These are phyloP conservation scores for Conticribra guillardii DNA, from an alignment of 108 stramenopile species.

Conservation along the genomic window DNA sequence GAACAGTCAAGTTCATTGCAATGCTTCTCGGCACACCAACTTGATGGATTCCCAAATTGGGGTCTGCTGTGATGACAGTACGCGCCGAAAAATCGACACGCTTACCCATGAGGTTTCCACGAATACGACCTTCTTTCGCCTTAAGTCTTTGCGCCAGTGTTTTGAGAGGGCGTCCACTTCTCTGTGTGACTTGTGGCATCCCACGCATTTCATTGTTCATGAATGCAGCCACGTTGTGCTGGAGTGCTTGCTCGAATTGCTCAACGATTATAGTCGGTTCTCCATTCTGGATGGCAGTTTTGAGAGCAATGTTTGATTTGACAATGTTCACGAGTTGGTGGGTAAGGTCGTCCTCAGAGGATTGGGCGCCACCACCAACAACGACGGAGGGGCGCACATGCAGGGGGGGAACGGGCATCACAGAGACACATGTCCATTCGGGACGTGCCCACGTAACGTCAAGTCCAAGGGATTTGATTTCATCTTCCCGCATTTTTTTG, in stretches of 20 bases:
- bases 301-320: conserved; percentile 93
- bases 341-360: conserved; percentile 97
- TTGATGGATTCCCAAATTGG: conserved; percentile 98
- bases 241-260: conserved; percentile 95
- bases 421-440: conserved; percentile 96
- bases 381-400: conserved; percentile 97
- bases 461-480: conserved; percentile 88
- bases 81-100: conserved; percentile 99
- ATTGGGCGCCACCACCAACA: conserved; percentile 73
- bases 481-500: conserved; percentile 93
- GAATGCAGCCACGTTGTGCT: conserved; percentile 93
- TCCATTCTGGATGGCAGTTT: conserved; percentile 88
- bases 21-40: conserved; percentile 97
- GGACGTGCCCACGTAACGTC: conserved; percentile 93
- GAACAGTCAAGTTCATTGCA: conserved; percentile 97
- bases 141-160: conserved; percentile 94
- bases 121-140: conserved; percentile 98
- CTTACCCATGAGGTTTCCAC: conserved; percentile 99
- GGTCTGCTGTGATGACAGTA: conserved; percentile 99
- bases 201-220: conserved; percentile 95
- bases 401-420: conserved; percentile 96
- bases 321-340: conserved; percentile 97
- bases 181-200: conserved; percentile 93
- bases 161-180: conserved; percentile 97
- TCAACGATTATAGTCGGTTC: conserved; percentile 94